Conservation (phyloP, 225 moss, liverwort and hornwort species). For the Bryum argenteum region DNA sequence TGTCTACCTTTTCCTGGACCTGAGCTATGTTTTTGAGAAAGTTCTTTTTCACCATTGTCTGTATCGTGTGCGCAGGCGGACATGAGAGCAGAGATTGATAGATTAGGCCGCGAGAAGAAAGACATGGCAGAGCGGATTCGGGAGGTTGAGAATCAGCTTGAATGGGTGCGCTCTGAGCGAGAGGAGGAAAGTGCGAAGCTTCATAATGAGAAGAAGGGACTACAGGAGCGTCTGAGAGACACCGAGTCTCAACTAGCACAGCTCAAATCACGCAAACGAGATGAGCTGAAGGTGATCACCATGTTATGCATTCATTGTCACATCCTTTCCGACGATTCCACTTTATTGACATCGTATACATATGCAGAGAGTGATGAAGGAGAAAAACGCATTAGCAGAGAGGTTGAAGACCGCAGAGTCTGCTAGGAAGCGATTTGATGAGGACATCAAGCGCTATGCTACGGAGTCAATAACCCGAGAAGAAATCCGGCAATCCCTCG, state of each 20-base stretch:
- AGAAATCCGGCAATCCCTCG: constrained; percentile 91
- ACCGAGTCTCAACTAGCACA: constrained; percentile 91
- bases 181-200: constrained; percentile 97
- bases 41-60: constrained; percentile 16
- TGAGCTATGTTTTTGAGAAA: background rate
- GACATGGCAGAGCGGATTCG: constrained; percentile 89
- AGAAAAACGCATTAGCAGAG: constrained; percentile 96
- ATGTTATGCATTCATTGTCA: background rate
- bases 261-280: constrained; percentile 97
- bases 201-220: constrained; percentile 75
- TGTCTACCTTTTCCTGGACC: constrained; percentile 2
- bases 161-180: constrained; percentile 96
- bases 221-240: constrained; percentile 93
- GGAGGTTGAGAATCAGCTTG: constrained; percentile 97
- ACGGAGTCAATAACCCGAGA: constrained; percentile 92
- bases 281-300: constrained; percentile 83
- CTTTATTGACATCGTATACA: constrained; percentile 22
- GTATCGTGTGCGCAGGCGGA: constrained; percentile 61
- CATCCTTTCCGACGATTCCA: too few relatives aligned
- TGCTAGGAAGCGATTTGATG: constrained; percentile 95
- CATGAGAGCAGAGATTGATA: constrained; percentile 82
- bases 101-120: constrained; percentile 90
- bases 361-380: constrained; percentile 89
- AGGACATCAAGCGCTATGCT: constrained; percentile 93
- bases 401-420: constrained; percentile 93